These are phyloP conservation scores for Centella asiatica DNA, from an alignment of 129 eudicot genomes.

Conservation along the genomic window DNA sequence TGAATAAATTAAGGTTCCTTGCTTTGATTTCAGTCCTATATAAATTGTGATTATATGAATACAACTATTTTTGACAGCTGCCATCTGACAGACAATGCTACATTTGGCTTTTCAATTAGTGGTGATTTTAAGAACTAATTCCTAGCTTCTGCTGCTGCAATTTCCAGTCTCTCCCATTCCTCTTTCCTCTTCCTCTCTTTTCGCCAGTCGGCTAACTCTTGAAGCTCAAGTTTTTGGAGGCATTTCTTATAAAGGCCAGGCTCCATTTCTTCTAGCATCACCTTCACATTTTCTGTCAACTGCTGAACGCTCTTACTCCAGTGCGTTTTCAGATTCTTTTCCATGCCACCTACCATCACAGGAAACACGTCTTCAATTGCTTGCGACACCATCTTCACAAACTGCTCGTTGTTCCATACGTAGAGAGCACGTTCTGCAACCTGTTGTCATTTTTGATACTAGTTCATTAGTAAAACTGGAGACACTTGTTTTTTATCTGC, in stretches of 20 bases:
- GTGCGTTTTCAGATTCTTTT: conserved; percentile 49
- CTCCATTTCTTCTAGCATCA: conserved; percentile 49
- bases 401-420: conserved; percentile 61
- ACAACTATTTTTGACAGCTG: no score
- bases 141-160: conserved; percentile 19
- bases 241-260: conserved; percentile 45
- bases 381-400: conserved; percentile 52
- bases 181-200: conserved; percentile 35
- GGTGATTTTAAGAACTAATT: conserved; percentile 15
- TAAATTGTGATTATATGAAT: no score
- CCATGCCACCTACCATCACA: conserved; percentile 48
- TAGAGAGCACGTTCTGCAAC: conserved; percentile 74
- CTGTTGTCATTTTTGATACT: no score
- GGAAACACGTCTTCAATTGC: conserved; percentile 58
- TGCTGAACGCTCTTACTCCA: conserved; percentile 61
- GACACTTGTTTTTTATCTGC: no score
- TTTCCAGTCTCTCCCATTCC: conserved; percentile 50
- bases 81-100: no score
- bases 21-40: no score
- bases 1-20: no score
- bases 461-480: no score
- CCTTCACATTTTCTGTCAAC: conserved; percentile 50
- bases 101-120: conserved; percentile 5
- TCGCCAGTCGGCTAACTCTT: conserved; percentile 17
- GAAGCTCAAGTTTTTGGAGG: conserved; percentile 24